Conservation (phyloP, 2,329 filamentous ascomycete species). For the Fonsecaea pedrosoi region DNA sequence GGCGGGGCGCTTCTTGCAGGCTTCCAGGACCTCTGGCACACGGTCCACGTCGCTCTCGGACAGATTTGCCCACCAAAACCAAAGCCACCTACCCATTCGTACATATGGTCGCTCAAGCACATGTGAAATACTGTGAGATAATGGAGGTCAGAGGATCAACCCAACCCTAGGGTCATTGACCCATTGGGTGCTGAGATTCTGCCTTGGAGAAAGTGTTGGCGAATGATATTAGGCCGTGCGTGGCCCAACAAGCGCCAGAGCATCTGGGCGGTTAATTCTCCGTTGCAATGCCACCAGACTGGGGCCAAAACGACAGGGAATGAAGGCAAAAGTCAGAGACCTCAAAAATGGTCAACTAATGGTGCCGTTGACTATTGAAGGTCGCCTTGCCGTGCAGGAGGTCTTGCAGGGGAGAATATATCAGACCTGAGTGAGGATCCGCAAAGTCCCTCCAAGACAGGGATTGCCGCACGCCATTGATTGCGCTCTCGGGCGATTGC, state of each 20-base stretch:
- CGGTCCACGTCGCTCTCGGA: conserved; percentile 14
- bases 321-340: conserved; percentile 1
- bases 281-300: conserved; percentile 19
- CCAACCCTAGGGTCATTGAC: not conserved
- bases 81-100: conserved; percentile 13
- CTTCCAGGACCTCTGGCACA: conserved; percentile 10
- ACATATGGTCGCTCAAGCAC: conserved; percentile 7
- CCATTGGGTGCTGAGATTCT: conserved; percentile 18
- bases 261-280: conserved; percentile 33
- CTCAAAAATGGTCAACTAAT: conserved; percentile 5
- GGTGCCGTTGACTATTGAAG: conserved; percentile 17
- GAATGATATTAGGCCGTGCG: conserved; percentile 20
- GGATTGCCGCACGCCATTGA: conserved; percentile 22
- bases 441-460: conserved; percentile 12
- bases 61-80: not conserved
- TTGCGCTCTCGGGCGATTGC: not conserved
- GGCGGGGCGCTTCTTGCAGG: not conserved
- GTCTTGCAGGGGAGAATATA: conserved; percentile 15
- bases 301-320: conserved; percentile 16
- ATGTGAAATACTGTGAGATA: conserved; percentile 25
- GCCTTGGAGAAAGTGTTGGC: conserved; percentile 24
- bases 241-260: conserved; percentile 36
- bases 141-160: conserved; percentile 12
- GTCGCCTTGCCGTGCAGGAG: conserved; percentile 7
- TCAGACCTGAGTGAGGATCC: conserved; percentile 9